These are phyloP conservation scores for Schizosaccharomyces octosporus DNA, from an alignment of 805 yeast genomes.

Conservation along the genomic window DNA sequence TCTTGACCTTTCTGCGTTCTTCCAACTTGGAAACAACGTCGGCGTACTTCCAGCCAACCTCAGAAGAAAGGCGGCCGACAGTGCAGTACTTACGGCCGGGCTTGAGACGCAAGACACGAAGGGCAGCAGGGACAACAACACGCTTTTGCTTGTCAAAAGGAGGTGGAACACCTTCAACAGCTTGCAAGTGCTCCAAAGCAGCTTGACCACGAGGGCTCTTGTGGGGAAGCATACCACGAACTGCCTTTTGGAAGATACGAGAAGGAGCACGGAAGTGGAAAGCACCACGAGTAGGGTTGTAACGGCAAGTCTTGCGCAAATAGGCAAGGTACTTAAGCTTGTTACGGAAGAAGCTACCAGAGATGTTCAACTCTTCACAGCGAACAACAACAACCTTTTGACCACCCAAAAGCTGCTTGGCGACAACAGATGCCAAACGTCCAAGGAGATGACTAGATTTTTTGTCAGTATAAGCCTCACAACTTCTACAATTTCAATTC, in stretches of 20 bases:
- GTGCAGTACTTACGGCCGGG: conserved; percentile 99
- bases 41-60: conserved; percentile 99
- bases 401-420: conserved; percentile 95
- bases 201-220: conserved; percentile 99
- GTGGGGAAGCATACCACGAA: conserved; percentile 98
- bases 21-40: conserved; percentile 90
- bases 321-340: conserved; percentile 85
- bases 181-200: conserved; percentile 97
- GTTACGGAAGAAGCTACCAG: conserved; percentile 99
- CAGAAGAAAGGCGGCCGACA: conserved; percentile 80
- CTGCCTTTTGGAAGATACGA: conserved; percentile 97
- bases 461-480: not conserved
- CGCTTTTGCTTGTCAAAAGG: conserved; percentile 99
- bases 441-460: conserved; percentile 69
- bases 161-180: conserved; percentile 97
- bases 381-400: conserved; percentile 95
- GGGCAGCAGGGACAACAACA: conserved; percentile 98
- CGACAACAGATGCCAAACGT: conserved; percentile 95
- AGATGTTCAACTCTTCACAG: conserved; percentile 89
- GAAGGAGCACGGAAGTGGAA: conserved; percentile 99
- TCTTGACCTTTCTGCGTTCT: conserved; percentile 97
- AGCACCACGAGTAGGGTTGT: conserved; percentile 97
- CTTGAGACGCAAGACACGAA: conserved; percentile 94
- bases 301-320: conserved; percentile 97
- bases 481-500: not conserved